Conservation (phyloP, 177 flowering plant species). For the Vitis hybrid region DNA sequence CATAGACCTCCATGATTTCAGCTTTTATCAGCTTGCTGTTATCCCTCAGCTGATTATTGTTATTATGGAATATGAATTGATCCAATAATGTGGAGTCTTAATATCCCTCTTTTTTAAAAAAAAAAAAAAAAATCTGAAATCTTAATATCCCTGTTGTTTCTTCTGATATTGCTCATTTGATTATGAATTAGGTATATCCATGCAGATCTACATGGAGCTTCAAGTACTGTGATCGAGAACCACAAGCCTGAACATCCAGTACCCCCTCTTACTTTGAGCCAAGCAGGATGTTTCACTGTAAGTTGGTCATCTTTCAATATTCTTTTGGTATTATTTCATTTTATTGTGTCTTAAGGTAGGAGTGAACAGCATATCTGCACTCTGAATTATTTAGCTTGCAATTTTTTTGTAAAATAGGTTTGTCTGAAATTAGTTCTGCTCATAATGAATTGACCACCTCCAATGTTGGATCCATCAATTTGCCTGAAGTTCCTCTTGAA, state of each 20-base stretch:
- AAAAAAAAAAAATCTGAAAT: neutral
- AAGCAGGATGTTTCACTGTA: slow-evolving; percentile 96
- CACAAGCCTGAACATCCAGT: slow-evolving; percentile 81
- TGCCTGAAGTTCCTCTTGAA: slow-evolving; percentile 21
- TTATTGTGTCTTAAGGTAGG: neutral
- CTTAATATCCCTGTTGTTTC: neutral
- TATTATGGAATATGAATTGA: too few relatives aligned
- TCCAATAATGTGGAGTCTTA: too few relatives aligned
- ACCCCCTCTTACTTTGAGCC: slow-evolving; percentile 94
- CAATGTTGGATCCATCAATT: slow-evolving; percentile 5
- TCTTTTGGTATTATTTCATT: neutral
- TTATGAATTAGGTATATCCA: slow-evolving; percentile 74
- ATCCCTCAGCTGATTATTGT: too few relatives aligned
- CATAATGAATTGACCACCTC: slow-evolving; percentile 15
- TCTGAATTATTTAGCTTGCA: too few relatives aligned
- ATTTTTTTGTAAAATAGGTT: slow-evolving; percentile 47
- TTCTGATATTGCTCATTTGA: slow-evolving; percentile 2
- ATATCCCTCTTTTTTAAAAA: neutral
- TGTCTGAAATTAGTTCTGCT: slow-evolving; percentile 34
- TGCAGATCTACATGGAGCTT: slow-evolving; percentile 87
- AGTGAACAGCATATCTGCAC: neutral
- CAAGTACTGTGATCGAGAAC: slow-evolving; percentile 92
- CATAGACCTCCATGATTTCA: too few relatives aligned
- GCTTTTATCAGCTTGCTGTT: too few relatives aligned
- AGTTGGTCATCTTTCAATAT: slow-evolving; percentile 20